phyloP scores from a whole-genome alignment of 1,284 basidiomycete species.

The Acaromyces ingoldii region DNA sequence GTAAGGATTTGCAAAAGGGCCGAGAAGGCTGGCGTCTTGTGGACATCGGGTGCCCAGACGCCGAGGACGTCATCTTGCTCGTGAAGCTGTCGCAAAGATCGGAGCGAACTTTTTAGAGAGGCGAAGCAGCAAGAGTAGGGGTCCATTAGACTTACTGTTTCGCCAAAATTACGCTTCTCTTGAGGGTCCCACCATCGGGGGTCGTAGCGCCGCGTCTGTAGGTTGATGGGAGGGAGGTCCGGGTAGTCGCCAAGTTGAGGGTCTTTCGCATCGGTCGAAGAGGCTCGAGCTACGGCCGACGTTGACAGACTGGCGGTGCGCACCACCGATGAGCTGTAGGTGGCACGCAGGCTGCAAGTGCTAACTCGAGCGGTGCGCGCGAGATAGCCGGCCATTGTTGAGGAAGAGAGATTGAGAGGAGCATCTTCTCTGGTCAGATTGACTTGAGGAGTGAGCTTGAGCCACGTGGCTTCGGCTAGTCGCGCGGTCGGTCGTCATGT shows the following conservation, averaged over 20 bases:
- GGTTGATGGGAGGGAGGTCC: conserved; percentile 31
- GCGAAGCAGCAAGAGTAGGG: neutral
- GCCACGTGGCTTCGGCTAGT: too few species aligned
- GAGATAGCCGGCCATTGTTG: too few species aligned
- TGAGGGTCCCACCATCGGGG: conserved; percentile 49
- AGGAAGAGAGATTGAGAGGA: too few species aligned
- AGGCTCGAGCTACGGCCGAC: too few species aligned
- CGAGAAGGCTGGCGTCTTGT: conserved; percentile 28
- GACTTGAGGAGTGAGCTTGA: too few species aligned
- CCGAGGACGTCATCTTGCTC: conserved; percentile 49
- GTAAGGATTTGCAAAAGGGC: conserved; percentile 31
- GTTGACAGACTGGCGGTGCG: too few species aligned
- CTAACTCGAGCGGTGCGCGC: too few species aligned
- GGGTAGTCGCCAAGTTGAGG: conserved; percentile 51
- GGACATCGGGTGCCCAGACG: conserved; percentile 50
- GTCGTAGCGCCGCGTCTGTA: conserved; percentile 40
- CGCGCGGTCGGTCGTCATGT: too few species aligned
- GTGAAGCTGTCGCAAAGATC: conserved; percentile 23
- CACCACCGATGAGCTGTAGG: neutral
- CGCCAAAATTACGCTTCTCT: conserved; percentile 49
- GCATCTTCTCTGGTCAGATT: too few species aligned
- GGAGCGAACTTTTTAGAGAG: neutral
- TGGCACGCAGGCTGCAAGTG: neutral
- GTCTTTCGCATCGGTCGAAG: conserved; percentile 19
- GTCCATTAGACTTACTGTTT: conserved; percentile 27